Conservation (phyloP, 345 rosid genomes). For the Populus ilicifolia region DNA sequence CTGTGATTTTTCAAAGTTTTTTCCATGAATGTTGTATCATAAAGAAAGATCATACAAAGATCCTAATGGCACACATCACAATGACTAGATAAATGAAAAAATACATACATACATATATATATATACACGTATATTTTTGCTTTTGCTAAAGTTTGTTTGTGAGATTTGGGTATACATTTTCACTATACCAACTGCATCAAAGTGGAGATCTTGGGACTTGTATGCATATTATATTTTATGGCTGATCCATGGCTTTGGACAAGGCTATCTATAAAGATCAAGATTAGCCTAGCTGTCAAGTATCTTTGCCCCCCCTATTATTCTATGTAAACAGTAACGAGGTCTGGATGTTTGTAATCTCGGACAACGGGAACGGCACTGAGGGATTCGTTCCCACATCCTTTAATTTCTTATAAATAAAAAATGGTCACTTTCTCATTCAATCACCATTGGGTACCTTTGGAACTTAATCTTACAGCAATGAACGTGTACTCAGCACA, state of each 20-base stretch:
- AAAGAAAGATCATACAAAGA: too few relatives aligned
- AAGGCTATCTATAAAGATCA: background rate
- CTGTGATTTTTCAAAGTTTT: background rate
- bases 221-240: background rate
- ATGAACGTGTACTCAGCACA: too few relatives aligned
- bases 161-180: background rate
- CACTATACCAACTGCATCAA: background rate
- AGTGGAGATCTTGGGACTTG: background rate
- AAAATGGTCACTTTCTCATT: background rate
- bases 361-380: too few relatives aligned
- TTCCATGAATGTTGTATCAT: background rate
- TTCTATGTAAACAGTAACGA: background rate
- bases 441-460: background rate
- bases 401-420: background rate
- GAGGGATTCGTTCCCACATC: background rate
- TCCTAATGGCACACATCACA: background rate
- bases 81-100: background rate
- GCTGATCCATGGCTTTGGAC: background rate
- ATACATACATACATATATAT: too few relatives aligned
- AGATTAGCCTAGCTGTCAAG: conserved; percentile 24
- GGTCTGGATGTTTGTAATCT: background rate
- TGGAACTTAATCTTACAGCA: background rate
- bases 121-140: background rate
- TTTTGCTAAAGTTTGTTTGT: background rate
- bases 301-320: background rate